A percentile compares a stretch with the other conserved stretches of the same genome.
These are phyloP conservation scores for Zygosaccharomyces kombuchaensis DNA, from an alignment of 805 yeast species.

Conservation along the genomic window DNA sequence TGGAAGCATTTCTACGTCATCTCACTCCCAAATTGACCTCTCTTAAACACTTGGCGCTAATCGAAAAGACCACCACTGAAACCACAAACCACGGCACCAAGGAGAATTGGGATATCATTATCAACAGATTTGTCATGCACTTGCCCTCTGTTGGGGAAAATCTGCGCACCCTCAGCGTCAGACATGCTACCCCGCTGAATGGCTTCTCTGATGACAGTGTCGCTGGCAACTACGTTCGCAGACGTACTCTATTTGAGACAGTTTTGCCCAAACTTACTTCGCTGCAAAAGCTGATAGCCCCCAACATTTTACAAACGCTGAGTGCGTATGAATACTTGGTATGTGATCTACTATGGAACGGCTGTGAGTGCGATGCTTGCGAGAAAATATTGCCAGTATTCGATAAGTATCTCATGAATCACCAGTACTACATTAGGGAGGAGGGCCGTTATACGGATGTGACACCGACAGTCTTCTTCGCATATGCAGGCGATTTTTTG, in stretches of 20 bases:
- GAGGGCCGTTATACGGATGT: conserved; percentile 53
- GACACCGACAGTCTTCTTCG: conserved; percentile 54
- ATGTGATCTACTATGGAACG: conserved; percentile 73
- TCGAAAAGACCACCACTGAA: conserved; percentile 36
- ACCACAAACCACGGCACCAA: conserved; percentile 43
- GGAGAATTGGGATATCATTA: conserved; percentile 51
- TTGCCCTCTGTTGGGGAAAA: conserved; percentile 32
- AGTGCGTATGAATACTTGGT: conserved; percentile 67
- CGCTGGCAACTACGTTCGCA: conserved; percentile 67
- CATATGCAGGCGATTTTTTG: conserved; percentile 45
- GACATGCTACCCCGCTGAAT: conserved; percentile 54
- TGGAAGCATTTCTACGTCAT: conserved; percentile 39
- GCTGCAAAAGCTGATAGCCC: conserved; percentile 47
- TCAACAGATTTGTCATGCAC: conserved; percentile 40
- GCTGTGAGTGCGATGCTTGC: conserved; percentile 64
- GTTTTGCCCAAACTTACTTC: conserved; percentile 44
- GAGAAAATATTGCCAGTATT: conserved; percentile 43
- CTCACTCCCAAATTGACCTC: conserved; percentile 34
- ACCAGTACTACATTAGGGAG: conserved; percentile 50
- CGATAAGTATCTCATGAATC: conserved; percentile 61
- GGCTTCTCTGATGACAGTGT: conserved; percentile 60
- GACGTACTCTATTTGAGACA: conserved; percentile 48
- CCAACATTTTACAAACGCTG: conserved; percentile 55
- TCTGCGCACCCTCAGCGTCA: conserved; percentile 44
- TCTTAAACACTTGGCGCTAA: conserved; percentile 26